Percentiles rank a stretch among this genome's conserved stretches.
These are phyloP conservation scores for Amoebophrya sp. DNA, from an alignment of 169 alveolate genomes.

Conservation along the genomic window DNA sequence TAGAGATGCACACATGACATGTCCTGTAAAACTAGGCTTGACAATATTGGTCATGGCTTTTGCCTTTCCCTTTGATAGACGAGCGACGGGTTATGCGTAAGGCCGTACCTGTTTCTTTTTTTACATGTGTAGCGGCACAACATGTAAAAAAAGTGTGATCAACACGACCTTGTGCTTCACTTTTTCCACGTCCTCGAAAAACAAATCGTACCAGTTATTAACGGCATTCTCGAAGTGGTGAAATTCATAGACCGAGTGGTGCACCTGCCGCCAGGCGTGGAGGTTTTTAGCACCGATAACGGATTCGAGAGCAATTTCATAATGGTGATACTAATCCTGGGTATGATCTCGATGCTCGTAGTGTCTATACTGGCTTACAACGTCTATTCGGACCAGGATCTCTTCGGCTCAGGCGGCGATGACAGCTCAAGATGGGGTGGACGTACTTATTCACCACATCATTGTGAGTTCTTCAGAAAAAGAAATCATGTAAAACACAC, in stretches of 20 bases:
- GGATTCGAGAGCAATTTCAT: background rate
- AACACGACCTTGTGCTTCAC: too few species aligned
- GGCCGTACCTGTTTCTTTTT: too few species aligned
- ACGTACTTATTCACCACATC: too few species aligned
- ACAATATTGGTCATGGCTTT: too few species aligned
- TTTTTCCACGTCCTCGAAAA: too few species aligned
- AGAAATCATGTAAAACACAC: background rate
- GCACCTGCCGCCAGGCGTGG: background rate
- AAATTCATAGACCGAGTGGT: background rate
- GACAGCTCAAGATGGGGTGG: background rate
- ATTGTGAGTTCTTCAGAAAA: background rate
- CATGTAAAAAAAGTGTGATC: too few species aligned
- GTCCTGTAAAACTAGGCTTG: too few species aligned
- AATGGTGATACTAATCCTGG: background rate
- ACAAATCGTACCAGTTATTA: too few species aligned
- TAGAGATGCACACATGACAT: too few species aligned
- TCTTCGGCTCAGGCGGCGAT: background rate
- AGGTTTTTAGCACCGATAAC: background rate
- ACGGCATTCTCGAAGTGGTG: slow-evolving; percentile 16
- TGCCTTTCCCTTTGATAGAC: too few species aligned
- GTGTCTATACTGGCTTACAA: background rate
- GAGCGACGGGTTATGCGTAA: too few species aligned
- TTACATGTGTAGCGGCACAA: too few species aligned
- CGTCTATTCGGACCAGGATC: background rate
- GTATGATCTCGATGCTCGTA: background rate